Percentiles rank a stretch among this genome's conserved stretches.
These are phyloP conservation scores for Ustilago xerochloae DNA, from an alignment of 1,284 basidiomycete species.

Conservation along the genomic window DNA sequence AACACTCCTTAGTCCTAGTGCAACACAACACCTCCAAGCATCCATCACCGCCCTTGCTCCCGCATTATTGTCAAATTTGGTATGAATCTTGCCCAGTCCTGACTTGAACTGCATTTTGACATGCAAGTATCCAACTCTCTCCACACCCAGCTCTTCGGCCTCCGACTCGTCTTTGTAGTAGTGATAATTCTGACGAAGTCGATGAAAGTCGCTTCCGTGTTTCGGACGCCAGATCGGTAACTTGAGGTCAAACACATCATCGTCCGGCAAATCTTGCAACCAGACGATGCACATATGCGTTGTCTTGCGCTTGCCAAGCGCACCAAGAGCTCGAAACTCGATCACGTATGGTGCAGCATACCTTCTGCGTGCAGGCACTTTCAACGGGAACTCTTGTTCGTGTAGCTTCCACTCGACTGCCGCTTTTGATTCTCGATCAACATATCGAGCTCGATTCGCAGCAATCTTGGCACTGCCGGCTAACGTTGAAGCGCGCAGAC, in stretches of 20 bases:
- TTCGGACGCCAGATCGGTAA: slow-evolving; percentile 45
- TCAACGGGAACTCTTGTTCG: slow-evolving; percentile 30
- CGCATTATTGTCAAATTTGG: slow-evolving; percentile 37
- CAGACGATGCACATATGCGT: slow-evolving; percentile 46
- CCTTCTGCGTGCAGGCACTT: slow-evolving; percentile 43
- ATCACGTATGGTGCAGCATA: slow-evolving; percentile 50
- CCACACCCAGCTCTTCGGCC: slow-evolving; percentile 35
- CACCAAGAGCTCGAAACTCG: slow-evolving; percentile 41
- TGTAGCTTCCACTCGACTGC: slow-evolving; percentile 37
- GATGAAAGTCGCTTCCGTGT: slow-evolving; percentile 38
- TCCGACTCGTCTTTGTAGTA: slow-evolving; percentile 36
- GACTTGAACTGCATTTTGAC: slow-evolving; percentile 54
- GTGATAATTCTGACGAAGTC: slow-evolving; percentile 52
- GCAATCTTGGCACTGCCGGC: slow-evolving; percentile 32
- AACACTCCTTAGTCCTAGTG: slow-evolving; percentile 33
- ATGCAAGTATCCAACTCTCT: slow-evolving; percentile 31
- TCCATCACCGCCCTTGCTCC: slow-evolving; percentile 46
- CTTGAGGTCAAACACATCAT: slow-evolving; percentile 30
- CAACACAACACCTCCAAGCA: slow-evolving; percentile 48
- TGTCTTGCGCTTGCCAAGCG: slow-evolving; percentile 31
- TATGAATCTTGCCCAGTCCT: slow-evolving; percentile 49
- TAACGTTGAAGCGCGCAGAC: slow-evolving; percentile 36
- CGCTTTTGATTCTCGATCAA: slow-evolving; percentile 7
- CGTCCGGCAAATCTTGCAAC: slow-evolving; percentile 53
- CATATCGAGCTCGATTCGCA: slow-evolving; percentile 9